These are phyloP conservation scores for Microdochium bolleyi DNA, from an alignment of 2,329 filamentous ascomycete genomes.

Conservation along the genomic window DNA sequence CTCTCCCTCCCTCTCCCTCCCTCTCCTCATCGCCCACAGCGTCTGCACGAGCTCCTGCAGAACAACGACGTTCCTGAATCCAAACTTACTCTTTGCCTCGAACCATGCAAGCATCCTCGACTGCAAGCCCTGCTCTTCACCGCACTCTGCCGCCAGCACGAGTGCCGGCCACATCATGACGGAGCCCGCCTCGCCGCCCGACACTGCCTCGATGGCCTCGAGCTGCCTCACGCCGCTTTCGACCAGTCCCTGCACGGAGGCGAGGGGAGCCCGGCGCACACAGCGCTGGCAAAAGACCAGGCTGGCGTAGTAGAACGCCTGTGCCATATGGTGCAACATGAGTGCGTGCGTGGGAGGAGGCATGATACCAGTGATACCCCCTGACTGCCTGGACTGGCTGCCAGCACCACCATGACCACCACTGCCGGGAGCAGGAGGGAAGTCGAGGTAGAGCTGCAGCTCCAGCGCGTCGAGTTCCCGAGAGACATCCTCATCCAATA, in stretches of 20 bases:
- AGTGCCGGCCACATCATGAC: slow-evolving; percentile 26
- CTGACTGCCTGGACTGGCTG: no score
- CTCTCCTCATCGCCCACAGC: slow-evolving; percentile 17
- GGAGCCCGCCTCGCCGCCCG: slow-evolving; percentile 18
- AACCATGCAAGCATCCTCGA: slow-evolving; percentile 20
- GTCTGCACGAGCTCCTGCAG: slow-evolving; percentile 20
- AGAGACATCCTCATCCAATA: not conserved
- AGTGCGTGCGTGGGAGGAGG: slow-evolving; percentile 14
- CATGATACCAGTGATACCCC: not conserved
- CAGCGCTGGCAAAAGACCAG: slow-evolving; percentile 25
- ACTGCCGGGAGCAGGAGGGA: slow-evolving; percentile 7
- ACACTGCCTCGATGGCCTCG: slow-evolving; percentile 19
- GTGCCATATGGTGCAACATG: slow-evolving; percentile 11
- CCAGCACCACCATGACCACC: not conserved
- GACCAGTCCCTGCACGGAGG: slow-evolving; percentile 19
- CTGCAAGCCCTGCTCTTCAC: slow-evolving; percentile 12
- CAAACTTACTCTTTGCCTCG: slow-evolving; percentile 20
- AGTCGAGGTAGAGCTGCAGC: slow-evolving; percentile 18
- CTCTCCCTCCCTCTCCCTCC: slow-evolving; percentile 5
- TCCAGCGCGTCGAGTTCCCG: slow-evolving; percentile 19
- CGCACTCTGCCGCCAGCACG: slow-evolving; percentile 24
- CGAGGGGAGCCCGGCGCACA: slow-evolving; percentile 13
- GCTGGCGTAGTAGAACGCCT: slow-evolving; percentile 25
- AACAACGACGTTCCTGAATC: slow-evolving; percentile 22
- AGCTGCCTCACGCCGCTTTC: slow-evolving; percentile 20